These are phyloP conservation scores for Salvia hispanica DNA, from an alignment of 257 asterid genomes.

Conservation along the genomic window DNA sequence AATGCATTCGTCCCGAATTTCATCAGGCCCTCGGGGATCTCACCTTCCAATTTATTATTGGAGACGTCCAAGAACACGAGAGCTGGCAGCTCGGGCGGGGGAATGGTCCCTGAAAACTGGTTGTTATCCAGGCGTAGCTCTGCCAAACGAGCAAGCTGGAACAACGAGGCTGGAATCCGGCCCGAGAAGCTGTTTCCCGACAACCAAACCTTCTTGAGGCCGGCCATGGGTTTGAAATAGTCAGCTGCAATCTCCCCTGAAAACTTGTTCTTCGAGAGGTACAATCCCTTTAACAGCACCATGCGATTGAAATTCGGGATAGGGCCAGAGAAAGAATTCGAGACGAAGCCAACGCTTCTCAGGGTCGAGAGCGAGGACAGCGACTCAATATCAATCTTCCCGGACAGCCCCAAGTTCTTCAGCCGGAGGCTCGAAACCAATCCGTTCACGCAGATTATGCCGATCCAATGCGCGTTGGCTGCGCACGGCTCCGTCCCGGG, in stretches of 20 bases:
- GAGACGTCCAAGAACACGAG: conserved; percentile 51
- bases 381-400: conserved; percentile 65
- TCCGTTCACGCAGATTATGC: conserved; percentile 53
- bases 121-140: conserved; percentile 70
- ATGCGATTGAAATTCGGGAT: conserved; percentile 64
- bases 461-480: conserved; percentile 45
- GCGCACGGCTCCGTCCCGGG: conserved; percentile 65
- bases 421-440: conserved; percentile 51
- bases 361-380: conserved; percentile 54
- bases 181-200: conserved; percentile 63
- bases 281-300: conserved; percentile 54
- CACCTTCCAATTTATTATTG: conserved; percentile 58
- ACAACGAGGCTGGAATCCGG: conserved; percentile 55
- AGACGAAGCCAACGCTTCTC: conserved; percentile 46
- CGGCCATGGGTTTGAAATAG: conserved; percentile 50
- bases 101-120: conserved; percentile 62
- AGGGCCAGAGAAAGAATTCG: conserved; percentile 68
- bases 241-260: conserved; percentile 67
- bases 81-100: conserved; percentile 42
- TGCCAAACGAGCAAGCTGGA: conserved; percentile 38
- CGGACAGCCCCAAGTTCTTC: conserved; percentile 54
- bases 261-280: conserved; percentile 57
- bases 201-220: conserved; percentile 75
- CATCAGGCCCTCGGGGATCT: conserved; percentile 51
- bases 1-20: conserved; percentile 46